Evolutionary conservation across 495 filamentous ascomycete species (phyloP), one percentile per base, ranked within the genome.

Genomic region (Penicillium salamii): DNA sequence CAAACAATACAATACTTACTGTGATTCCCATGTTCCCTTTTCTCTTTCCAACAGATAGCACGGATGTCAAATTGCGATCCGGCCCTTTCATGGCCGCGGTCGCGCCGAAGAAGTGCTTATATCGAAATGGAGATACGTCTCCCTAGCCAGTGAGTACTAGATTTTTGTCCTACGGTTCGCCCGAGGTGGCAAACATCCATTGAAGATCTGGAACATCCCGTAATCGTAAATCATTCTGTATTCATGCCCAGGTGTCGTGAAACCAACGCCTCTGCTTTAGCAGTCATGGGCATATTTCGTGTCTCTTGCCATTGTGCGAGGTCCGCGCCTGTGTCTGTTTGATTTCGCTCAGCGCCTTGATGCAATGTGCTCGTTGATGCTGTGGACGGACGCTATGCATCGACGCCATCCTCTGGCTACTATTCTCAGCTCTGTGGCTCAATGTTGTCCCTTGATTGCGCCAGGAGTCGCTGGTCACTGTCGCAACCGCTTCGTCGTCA

Each of bases 1-100:
- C 14, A 20, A 14, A 28, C 11, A 44, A 44, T 44, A 20, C 29
- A 34, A 45, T 34, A 45, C 42, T 45, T 17, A 35, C 42, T 4
- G 21, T 46, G 20, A 17, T 41, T 15, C 8, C 23, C 19, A 12
- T 41, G 37, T 39, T n/a, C 3, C 13, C 17, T 7, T 17, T 42
- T 23, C 9, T 7, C 14, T 23, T 9, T 19, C 15, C 12, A 2
- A n/a, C 36, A 17, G 66, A 33, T 46, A 91, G 91, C 91, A 95
- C 89, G 85, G 88, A 96, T 96, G 91, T 96, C 91, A 96, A 96
- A 96, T 96, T 96, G 83, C 91, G 90, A 89, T 86, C 77, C 81
- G 78, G 85, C 76, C 77, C 59, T 72, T 78, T 74, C 68, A 87
- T 96, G 88, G 81, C 88, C 90, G 82, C 72, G 76, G 84, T 89